phyloP scores from a whole-genome alignment of 139 green algal species.

The Edaphochlamys debaryana region DNA sequence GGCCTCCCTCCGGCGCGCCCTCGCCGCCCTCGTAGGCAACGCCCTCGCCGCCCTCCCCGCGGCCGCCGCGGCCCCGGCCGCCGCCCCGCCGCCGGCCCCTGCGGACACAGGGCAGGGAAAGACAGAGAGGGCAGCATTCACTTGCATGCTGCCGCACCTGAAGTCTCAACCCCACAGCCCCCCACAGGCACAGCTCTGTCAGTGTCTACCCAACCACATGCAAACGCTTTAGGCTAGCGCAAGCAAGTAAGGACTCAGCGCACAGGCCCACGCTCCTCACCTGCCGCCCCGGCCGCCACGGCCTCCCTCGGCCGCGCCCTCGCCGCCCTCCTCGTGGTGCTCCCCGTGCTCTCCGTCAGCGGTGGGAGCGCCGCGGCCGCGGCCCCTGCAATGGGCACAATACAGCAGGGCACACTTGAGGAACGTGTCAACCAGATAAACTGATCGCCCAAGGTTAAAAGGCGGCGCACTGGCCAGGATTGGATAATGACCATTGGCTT shows the following conservation, averaged over 20 bases:
- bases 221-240: no score
- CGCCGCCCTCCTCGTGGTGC: background rate
- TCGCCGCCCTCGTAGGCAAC: background rate
- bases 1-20: background rate
- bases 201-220: no score
- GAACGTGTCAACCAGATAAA: background rate
- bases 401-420: background rate
- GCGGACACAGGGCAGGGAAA: background rate
- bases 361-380: background rate
- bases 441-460: background rate
- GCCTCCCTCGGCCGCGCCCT: background rate
- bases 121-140: background rate
- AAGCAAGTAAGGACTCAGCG: no score
- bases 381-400: conserved; percentile 6
- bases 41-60: background rate
- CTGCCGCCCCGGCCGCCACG: no score
- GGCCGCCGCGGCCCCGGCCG: background rate
- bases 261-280: no score
- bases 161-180: no score
- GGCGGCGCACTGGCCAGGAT: background rate
- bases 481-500: background rate
- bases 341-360: background rate
- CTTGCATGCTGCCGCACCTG: no score
- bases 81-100: background rate
- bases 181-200: background rate